Percentiles rank a stretch among this genome's conserved stretches.
These are phyloP conservation scores for Marasmius sp. DNA, from an alignment of 1,284 basidiomycete species.

Conservation along the genomic window DNA sequence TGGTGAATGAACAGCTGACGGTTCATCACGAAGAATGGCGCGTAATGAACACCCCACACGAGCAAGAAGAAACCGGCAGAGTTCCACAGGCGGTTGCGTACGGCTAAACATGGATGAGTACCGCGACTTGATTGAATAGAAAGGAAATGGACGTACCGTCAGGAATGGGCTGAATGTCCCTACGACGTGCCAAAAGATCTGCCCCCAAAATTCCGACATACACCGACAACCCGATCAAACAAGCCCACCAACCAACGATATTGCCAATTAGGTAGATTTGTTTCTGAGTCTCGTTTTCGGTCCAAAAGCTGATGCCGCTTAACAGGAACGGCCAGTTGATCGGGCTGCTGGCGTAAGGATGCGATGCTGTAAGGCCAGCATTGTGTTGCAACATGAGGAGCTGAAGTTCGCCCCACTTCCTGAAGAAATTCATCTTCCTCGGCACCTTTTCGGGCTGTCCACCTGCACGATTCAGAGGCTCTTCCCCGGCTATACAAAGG, in stretches of 20 bases:
- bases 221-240: slow-evolving; percentile 81
- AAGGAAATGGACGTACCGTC: slow-evolving; percentile 58
- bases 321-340: slow-evolving; percentile 98
- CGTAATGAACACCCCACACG: slow-evolving; percentile 94
- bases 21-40: slow-evolving; percentile 98
- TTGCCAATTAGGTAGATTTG: slow-evolving; percentile 99
- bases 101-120: slow-evolving; percentile 46
- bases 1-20: slow-evolving; percentile 98
- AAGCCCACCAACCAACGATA: slow-evolving; percentile 92
- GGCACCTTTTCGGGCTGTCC: slow-evolving; percentile 58
- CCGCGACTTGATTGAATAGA: background rate
- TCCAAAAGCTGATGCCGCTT: slow-evolving; percentile 98
- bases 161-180: slow-evolving; percentile 85
- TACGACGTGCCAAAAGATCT: slow-evolving; percentile 84
- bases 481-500: slow-evolving; percentile 47
- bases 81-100: slow-evolving; percentile 92
- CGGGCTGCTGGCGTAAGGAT: slow-evolving; percentile 93
- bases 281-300: slow-evolving; percentile 76
- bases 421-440: slow-evolving; percentile 88
- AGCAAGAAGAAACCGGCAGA: slow-evolving; percentile 94
- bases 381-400: slow-evolving; percentile 98
- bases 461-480: slow-evolving; percentile 53
- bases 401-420: slow-evolving; percentile 93
- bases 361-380: slow-evolving; percentile 89
- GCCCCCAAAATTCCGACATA: slow-evolving; percentile 90